Percentiles rank a stretch among this genome's conserved stretches.
Evolutionary conservation across 2,329 filamentous ascomycete species (phyloP).

Genomic region (Dactylella cylindrospora): DNA sequence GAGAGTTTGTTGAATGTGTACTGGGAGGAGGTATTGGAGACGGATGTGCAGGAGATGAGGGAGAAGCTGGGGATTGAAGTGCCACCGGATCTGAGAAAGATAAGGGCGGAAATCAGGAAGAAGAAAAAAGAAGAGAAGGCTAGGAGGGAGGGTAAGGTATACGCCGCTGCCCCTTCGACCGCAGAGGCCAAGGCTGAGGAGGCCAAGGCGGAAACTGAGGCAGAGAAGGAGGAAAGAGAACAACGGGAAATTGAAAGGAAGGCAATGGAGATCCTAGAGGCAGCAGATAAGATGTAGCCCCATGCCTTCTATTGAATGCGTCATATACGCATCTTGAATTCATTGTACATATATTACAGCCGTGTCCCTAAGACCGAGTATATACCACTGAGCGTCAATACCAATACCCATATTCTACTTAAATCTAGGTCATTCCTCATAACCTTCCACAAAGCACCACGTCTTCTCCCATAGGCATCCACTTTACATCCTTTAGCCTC

Average conservation of each 20-base stretch:
- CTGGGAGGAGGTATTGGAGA: constrained; percentile 92
- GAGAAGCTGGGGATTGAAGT: constrained; percentile 77
- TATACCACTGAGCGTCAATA: too few species aligned
- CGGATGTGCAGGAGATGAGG: constrained; percentile 75
- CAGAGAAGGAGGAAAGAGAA: constrained; percentile 31
- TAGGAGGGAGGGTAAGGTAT: neutral
- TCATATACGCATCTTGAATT: neutral
- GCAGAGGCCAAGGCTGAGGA: neutral
- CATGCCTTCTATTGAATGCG: constrained; percentile 17
- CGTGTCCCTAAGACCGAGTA: neutral
- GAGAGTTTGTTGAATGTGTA: constrained; percentile 92
- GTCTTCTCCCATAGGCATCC: constrained; percentile 79
- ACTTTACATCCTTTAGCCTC: constrained; percentile 67
- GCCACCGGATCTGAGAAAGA: constrained; percentile 77
- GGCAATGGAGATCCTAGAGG: constrained; percentile 47
- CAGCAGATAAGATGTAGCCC: constrained; percentile 26
- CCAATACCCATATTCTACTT: too few species aligned
- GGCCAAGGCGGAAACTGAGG: constrained; percentile 19
- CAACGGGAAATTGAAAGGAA: constrained; percentile 47
- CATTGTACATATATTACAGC: neutral
- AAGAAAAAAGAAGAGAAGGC: constrained; percentile 60
- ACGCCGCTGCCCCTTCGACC: neutral
- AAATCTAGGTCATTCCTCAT: neutral
- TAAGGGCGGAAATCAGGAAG: constrained; percentile 69
- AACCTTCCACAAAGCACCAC: constrained; percentile 75